A percentile compares a stretch with the other conserved stretches of the same genome.
phyloP scores from a whole-genome alignment of 1,139 yeast species.

The Geotrichum australiense region DNA sequence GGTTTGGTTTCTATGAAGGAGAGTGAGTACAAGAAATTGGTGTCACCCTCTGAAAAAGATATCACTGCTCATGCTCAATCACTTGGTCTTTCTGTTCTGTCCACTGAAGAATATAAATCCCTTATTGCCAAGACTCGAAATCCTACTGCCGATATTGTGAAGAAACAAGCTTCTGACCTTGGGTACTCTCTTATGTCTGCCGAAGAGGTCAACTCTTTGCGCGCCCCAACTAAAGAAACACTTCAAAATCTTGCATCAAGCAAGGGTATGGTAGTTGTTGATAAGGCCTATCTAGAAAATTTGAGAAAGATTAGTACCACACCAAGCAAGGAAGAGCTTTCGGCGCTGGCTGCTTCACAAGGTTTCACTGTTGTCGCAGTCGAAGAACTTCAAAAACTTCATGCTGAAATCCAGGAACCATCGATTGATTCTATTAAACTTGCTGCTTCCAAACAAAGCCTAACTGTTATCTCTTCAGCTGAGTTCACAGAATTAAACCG shows the following conservation, averaged over 20 bases:
- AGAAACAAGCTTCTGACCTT: conserved; percentile 9
- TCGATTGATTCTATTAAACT: conserved; percentile 10
- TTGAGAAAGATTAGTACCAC: conserved; percentile 17
- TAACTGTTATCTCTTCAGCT: conserved; percentile 34
- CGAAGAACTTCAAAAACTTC: conserved; percentile 27
- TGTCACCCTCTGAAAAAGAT: conserved; percentile 5
- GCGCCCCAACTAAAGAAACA: conserved; percentile 31
- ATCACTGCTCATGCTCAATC: conserved; percentile 5
- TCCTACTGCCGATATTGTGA: conserved; percentile 12
- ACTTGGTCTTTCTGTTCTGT: conserved; percentile 38
- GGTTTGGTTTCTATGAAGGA: conserved; percentile 13
- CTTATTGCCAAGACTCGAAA: conserved; percentile 12
- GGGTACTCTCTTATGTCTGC: conserved; percentile 17
- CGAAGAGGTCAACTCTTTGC: conserved; percentile 23
- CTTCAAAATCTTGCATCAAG: conserved; percentile 27
- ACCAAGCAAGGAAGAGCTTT: conserved; percentile 35
- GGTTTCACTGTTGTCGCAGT: conserved; percentile 42
- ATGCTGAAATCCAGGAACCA: conserved; percentile 16
- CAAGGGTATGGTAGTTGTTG: conserved; percentile 22
- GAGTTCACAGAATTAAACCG: conserved; percentile 27
- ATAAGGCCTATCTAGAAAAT: conserved; percentile 12
- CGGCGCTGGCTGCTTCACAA: conserved; percentile 43
- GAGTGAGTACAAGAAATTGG: conserved; percentile 31
- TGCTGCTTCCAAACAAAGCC: conserved; percentile 31
- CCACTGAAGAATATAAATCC: conserved; percentile 25